A percentile compares a stretch with the other conserved stretches of the same genome.
These are phyloP conservation scores for Trametes elegans DNA, from an alignment of 768 basidiomycete genomes.

Conservation along the genomic window DNA sequence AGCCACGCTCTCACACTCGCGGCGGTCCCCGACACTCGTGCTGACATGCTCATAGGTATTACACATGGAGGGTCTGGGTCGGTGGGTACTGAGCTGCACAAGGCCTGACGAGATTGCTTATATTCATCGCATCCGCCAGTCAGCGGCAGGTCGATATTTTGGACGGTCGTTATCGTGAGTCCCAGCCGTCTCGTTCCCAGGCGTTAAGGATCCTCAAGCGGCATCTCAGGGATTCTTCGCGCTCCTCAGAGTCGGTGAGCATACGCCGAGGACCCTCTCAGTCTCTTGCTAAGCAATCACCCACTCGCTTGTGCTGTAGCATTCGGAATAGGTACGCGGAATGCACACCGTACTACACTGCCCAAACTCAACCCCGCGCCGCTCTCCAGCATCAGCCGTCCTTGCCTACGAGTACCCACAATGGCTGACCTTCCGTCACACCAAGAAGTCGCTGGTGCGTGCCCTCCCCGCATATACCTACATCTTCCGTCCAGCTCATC, in stretches of 20 bases:
- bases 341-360: not conserved
- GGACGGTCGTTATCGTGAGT: constrained; percentile 3
- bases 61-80: constrained; percentile 18
- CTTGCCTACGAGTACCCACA: constrained; percentile 6
- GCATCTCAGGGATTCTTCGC: not conserved
- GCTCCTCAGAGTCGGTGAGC: constrained; percentile 8
- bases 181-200: not conserved
- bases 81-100: not conserved
- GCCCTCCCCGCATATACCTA: too few relatives aligned
- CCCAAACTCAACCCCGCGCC: too few relatives aligned
- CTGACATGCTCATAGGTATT: not conserved
- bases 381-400: not conserved
- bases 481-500: not conserved
- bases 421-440: not conserved
- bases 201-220: not conserved
- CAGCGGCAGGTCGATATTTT: not conserved
- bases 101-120: rapidly evolving
- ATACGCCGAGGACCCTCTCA: too few relatives aligned
- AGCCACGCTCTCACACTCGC: not conserved
- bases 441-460: constrained; percentile 4
- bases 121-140: not conserved
- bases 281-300: not conserved
- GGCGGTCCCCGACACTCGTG: too few relatives aligned
- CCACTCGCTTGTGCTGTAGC: not conserved
- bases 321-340: constrained; percentile 9